Percentiles rank a stretch among this genome's conserved stretches.
Evolutionary conservation across 73 alveolate species (phyloP).

Genomic region (Paramecium primaurelia): DNA sequence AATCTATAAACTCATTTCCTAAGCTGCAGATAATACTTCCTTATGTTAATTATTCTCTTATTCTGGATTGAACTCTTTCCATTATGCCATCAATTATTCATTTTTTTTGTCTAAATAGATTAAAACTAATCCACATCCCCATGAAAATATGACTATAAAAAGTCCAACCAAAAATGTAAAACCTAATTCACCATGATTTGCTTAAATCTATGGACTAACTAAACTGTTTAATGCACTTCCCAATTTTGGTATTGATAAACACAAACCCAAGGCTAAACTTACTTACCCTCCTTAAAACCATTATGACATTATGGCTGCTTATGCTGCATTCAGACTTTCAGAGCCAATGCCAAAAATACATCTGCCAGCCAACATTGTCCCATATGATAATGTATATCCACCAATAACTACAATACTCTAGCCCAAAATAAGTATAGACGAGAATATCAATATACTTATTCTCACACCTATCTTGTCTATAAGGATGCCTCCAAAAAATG

Average conservation of each 20-base stretch:
- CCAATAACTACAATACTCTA: constrained; percentile 16
- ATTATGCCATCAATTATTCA: background rate
- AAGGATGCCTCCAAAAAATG: constrained; percentile 57
- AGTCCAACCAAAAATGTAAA: constrained; percentile 3
- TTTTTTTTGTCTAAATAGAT: background rate
- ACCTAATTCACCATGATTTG: background rate
- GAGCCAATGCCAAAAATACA: constrained; percentile 32
- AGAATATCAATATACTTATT: background rate
- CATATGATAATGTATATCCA: constrained; percentile 20
- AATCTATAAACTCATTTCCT: background rate
- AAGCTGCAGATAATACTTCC: background rate
- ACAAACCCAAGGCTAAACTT: constrained; percentile 24
- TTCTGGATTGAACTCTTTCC: background rate
- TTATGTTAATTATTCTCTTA: background rate
- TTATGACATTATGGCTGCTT: constrained; percentile 4
- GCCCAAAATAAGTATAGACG: background rate
- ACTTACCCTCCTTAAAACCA: constrained; percentile 3
- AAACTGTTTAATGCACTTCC: constrained; percentile 48
- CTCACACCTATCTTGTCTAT: constrained; percentile 52
- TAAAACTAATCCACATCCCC: constrained; percentile 13
- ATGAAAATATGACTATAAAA: background rate
- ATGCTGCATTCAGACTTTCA: constrained; percentile 36
- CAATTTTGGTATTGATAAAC: constrained; percentile 19
- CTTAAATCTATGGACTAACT: background rate
- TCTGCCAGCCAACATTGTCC: constrained; percentile 34